Evolutionary conservation across 345 rosid genomes (phyloP).

Genomic region (Dipteronia sinensis): DNA sequence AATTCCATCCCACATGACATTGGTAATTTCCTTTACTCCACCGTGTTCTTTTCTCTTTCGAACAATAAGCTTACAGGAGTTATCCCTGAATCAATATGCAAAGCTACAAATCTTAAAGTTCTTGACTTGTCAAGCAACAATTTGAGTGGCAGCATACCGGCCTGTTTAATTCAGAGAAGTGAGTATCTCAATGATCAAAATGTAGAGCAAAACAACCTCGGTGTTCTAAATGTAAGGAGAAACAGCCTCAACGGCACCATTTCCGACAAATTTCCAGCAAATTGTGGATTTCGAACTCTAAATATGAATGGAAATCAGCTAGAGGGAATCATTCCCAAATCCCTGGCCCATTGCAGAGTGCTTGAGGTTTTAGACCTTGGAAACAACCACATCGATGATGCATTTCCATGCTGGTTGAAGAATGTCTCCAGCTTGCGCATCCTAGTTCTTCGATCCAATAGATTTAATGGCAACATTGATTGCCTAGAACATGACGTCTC

Average conservation of each 20-base stretch:
- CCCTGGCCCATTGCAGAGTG: slow-evolving; percentile 27
- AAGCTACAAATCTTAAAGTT: background rate
- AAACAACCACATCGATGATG: slow-evolving; percentile 34
- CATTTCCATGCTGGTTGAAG: slow-evolving; percentile 41
- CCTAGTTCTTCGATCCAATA: slow-evolving; percentile 38
- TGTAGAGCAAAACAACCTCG: slow-evolving; percentile 5
- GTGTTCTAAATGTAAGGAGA: slow-evolving; percentile 34
- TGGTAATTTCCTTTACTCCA: background rate
- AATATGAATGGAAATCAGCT: slow-evolving; percentile 36
- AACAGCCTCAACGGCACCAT: slow-evolving; percentile 25
- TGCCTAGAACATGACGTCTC: background rate
- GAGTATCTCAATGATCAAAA: background rate
- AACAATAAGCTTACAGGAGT: slow-evolving; percentile 32
- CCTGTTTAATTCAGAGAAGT: slow-evolving; percentile 2
- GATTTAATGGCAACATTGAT: slow-evolving; percentile 15
- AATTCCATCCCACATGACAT: slow-evolving; percentile 23
- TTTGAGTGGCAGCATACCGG: slow-evolving; percentile 35
- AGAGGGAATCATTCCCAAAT: slow-evolving; percentile 34
- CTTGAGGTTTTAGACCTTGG: slow-evolving; percentile 44
- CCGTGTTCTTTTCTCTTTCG: slow-evolving; percentile 38
- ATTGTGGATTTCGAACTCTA: slow-evolving; percentile 28
- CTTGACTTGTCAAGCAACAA: slow-evolving; percentile 48
- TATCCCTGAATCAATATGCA: slow-evolving; percentile 45
- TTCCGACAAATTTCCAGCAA: slow-evolving; percentile 11
- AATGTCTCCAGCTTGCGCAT: slow-evolving; percentile 30